Percentiles rank a stretch among this genome's conserved stretches.
Evolutionary conservation across 768 basidiomycete genomes (phyloP).

Genomic region (Mycena venus): DNA sequence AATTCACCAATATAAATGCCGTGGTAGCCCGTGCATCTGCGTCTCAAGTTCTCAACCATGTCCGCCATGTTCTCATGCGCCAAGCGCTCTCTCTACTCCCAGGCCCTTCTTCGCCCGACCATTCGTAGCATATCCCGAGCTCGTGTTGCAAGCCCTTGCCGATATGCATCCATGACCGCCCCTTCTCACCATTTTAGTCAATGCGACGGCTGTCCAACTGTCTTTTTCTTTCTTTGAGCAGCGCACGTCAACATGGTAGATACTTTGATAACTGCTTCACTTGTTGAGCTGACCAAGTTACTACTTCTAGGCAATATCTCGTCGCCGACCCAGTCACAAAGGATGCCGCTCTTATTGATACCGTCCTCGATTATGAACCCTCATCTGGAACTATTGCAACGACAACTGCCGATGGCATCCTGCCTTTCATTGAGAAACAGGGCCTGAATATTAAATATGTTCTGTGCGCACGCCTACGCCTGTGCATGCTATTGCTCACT

Average conservation of each 20-base stretch:
- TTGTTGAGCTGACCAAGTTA: not conserved
- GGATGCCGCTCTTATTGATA: slow-evolving; percentile 55
- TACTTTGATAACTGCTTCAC: not conserved
- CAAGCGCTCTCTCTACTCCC: not conserved
- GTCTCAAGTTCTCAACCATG: not conserved
- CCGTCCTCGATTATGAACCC: slow-evolving; percentile 52
- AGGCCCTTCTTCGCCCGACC: not conserved
- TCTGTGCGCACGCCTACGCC: slow-evolving; percentile 39
- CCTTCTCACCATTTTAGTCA: slow-evolving; percentile 16
- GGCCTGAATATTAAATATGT: slow-evolving; percentile 47
- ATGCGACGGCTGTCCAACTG: slow-evolving; percentile 26
- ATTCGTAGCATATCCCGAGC: not conserved
- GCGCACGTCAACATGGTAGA: slow-evolving; percentile 39
- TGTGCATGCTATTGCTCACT: not conserved
- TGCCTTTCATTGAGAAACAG: slow-evolving; percentile 45
- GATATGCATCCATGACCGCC: not conserved
- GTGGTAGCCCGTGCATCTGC: not conserved
- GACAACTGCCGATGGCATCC: slow-evolving; percentile 46
- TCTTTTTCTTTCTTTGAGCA: slow-evolving; percentile 41
- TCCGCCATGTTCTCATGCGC: not conserved
- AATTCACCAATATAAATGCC: slow-evolving; percentile 6
- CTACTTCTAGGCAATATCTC: slow-evolving; percentile 61
- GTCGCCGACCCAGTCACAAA: slow-evolving; percentile 67
- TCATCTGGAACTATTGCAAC: slow-evolving; percentile 47
- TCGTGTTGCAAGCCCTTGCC: not conserved